Evolutionary conservation across 257 asterid species (phyloP).

Genomic region (Capsicum baccatum): DNA sequence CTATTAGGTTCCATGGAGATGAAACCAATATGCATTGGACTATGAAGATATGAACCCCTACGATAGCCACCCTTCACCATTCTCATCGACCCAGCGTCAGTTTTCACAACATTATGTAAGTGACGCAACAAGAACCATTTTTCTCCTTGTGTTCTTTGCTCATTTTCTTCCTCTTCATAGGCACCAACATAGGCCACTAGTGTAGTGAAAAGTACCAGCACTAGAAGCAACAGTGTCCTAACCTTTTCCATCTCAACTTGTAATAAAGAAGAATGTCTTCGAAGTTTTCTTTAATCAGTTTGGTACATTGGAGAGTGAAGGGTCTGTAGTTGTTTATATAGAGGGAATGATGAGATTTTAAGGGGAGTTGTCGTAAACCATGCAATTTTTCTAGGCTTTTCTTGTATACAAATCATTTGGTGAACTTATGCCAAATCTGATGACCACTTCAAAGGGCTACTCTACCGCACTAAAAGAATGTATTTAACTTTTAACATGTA

Average conservation of each 20-base stretch:
- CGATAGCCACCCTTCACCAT: no score
- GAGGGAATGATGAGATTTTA: conserved; percentile 28
- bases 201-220: conserved; percentile 37
- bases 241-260: conserved; percentile 29
- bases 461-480: background rate
- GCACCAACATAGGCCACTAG: conserved; percentile 37
- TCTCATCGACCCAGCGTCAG: no score
- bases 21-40: no score
- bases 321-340: conserved; percentile 38
- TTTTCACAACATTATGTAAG: no score
- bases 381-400: conserved; percentile 46
- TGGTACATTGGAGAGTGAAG: background rate
- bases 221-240: conserved; percentile 20
- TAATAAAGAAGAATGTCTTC: background rate
- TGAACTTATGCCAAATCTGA: background rate
- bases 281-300: background rate
- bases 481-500: background rate
- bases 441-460: conserved; percentile 22
- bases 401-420: background rate
- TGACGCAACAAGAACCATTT: no score
- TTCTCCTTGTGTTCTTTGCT: no score
- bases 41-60: no score
- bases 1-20: no score
- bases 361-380: conserved; percentile 55
- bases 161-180: conserved; percentile 24